Conservation (phyloP, 768 basidiomycete species). For the Macrolepiota albuminosa region DNA sequence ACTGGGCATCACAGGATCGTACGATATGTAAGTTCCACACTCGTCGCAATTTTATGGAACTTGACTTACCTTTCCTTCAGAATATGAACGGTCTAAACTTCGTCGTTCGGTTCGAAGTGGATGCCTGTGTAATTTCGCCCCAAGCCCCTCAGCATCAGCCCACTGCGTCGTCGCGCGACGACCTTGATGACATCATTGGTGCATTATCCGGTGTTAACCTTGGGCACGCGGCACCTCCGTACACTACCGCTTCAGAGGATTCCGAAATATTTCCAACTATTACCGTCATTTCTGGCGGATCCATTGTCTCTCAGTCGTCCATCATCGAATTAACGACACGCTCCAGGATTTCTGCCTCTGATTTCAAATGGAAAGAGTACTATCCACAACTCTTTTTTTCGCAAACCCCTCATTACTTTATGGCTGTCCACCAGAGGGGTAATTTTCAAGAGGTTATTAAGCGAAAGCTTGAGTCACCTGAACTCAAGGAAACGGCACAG, state of each 20-base stretch:
- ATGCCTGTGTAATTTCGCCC: conserved; percentile 34
- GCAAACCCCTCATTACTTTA: conserved; percentile 55
- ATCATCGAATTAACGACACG: conserved; percentile 46
- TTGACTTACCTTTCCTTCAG: conserved; percentile 24
- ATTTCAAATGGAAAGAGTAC: conserved; percentile 51
- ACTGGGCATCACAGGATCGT: conserved; percentile 62
- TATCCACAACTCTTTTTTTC: conserved; percentile 70
- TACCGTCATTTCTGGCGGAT: conserved; percentile 20
- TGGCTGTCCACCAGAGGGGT: conserved; percentile 55
- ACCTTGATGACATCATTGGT: conserved; percentile 32
- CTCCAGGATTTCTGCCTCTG: conserved; percentile 21
- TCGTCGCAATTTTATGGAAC: not conserved
- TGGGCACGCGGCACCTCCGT: conserved; percentile 13
- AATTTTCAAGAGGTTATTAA: conserved; percentile 48
- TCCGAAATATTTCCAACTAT: conserved; percentile 14
- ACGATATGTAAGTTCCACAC: conserved; percentile 44
- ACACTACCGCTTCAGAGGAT: conserved; percentile 10
- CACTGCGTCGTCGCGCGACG: not conserved
- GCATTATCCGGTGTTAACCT: conserved; percentile 29
- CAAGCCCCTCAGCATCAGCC: conserved; percentile 8
- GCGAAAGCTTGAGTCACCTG: conserved; percentile 33
- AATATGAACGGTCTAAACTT: conserved; percentile 54
- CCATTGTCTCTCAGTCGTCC: conserved; percentile 34
- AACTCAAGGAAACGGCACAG: conserved; percentile 26
- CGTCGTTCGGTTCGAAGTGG: conserved; percentile 55